Conservation (phyloP, 352 stramenopile genomes). For the Halophytophthora polymorphica region DNA sequence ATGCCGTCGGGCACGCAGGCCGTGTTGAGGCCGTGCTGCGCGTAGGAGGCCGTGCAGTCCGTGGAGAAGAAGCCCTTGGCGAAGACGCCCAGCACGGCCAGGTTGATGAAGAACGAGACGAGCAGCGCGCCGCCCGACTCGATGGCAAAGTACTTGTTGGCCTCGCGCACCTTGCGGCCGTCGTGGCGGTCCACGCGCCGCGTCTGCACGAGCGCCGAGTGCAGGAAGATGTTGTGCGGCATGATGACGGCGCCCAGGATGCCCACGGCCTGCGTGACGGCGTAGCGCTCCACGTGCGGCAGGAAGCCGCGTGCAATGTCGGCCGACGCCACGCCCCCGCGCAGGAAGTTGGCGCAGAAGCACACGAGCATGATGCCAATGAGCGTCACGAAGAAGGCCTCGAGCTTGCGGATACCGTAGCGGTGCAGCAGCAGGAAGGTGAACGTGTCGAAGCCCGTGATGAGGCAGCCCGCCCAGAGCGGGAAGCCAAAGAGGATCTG, state of each 20-base stretch:
- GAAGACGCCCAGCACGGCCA: constrained; percentile 87
- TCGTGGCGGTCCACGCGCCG: constrained; percentile 24
- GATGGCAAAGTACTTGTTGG: constrained; percentile 85
- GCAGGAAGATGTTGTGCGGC: constrained; percentile 95
- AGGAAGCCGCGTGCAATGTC: constrained; percentile 76
- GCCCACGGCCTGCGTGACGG: constrained; percentile 59
- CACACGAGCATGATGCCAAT: constrained; percentile 86
- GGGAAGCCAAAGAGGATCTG: constrained; percentile 68
- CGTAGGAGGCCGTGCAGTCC: constrained; percentile 53
- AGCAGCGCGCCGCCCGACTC: constrained; percentile 82
- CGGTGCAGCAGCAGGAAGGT: constrained; percentile 87
- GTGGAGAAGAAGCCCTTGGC: constrained; percentile 83
- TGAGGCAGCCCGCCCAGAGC: constrained; percentile 72
- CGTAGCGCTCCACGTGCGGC: constrained; percentile 56
- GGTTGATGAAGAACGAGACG: constrained; percentile 90
- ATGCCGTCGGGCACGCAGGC: constrained; percentile 54
- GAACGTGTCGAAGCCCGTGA: constrained; percentile 79
- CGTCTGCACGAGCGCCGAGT: constrained; percentile 85
- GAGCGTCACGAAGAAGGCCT: constrained; percentile 84
- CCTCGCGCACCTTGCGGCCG: constrained; percentile 33
- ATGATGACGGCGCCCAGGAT: constrained; percentile 92
- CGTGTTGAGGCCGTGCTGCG: constrained; percentile 44
- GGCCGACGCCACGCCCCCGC: constrained; percentile 50
- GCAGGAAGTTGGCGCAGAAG: constrained; percentile 85
- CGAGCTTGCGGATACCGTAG: constrained; percentile 50